These are phyloP conservation scores for Lactarius quietus DNA, from an alignment of 768 basidiomycete species.

Conservation along the genomic window DNA sequence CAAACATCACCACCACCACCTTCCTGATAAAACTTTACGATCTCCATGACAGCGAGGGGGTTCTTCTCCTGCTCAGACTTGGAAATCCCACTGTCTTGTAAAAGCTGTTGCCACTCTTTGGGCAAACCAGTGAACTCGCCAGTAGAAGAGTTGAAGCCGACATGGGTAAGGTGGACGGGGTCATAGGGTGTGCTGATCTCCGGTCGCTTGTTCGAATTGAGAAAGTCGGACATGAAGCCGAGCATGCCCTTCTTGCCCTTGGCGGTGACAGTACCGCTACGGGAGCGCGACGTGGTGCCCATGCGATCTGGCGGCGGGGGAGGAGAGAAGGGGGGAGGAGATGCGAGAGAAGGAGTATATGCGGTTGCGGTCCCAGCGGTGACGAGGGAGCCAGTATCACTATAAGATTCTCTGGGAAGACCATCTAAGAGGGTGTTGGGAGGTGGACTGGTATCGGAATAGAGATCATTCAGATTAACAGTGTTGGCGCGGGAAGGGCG, in stretches of 20 bases:
- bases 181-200: conserved; percentile 99
- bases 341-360: conserved; percentile 7
- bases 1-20: conserved; percentile 72
- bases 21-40: conserved; percentile 98
- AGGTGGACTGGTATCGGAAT: conserved; percentile 42
- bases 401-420: conserved; percentile 10
- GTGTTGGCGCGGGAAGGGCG: conserved; percentile 85
- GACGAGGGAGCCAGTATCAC: conserved; percentile 2
- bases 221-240: conserved; percentile 66
- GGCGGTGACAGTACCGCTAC: conserved; percentile 40
- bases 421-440: conserved; percentile 47
- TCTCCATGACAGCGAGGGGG: conserved; percentile 96
- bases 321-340: conserved; percentile 21
- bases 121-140: conserved; percentile 98
- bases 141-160: conserved; percentile 98
- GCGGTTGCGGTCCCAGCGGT: conserved; percentile 9
- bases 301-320: conserved; percentile 20
- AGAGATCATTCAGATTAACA: conserved; percentile 73
- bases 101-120: conserved; percentile 97
- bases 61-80: conserved; percentile 95
- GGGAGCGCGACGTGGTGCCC: conserved; percentile 36
- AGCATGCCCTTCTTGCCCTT: conserved; percentile 63
- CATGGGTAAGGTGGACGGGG: conserved; percentile 98
- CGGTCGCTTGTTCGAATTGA: conserved; percentile 69
- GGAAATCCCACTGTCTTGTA: conserved; percentile 95